Evolutionary conservation across 108 stramenopile genomes (phyloP).

Genomic region (Poteriospumella lacustris): DNA sequence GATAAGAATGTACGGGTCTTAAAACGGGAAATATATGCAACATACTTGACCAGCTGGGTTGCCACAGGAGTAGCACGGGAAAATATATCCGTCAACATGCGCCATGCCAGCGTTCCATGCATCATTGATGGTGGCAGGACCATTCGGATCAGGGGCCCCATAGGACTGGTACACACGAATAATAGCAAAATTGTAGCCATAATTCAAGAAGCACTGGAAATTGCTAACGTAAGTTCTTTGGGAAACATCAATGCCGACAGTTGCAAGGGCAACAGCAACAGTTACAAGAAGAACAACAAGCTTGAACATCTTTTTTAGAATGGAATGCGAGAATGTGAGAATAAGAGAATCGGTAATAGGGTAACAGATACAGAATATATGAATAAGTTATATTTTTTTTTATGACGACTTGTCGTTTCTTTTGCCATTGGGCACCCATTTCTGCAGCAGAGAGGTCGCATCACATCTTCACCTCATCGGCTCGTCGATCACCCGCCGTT

Average conservation of each 20-base stretch:
- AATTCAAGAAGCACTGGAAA: not conserved
- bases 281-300: not conserved
- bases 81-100: conserved; percentile 28
- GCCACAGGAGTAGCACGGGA: conserved; percentile 28
- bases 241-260: conserved; percentile 26
- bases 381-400: too few relatives aligned
- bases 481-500: too few relatives aligned
- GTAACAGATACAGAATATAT: too few relatives aligned
- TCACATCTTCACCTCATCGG: too few relatives aligned
- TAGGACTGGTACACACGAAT: conserved; percentile 4
- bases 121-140: conserved; percentile 23
- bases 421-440: too few relatives aligned
- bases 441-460: too few relatives aligned
- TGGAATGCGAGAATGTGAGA: too few relatives aligned
- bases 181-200: conserved; percentile 28
- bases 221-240: not conserved
- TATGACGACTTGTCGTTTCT: too few relatives aligned
- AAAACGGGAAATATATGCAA: not conserved
- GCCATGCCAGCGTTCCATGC: conserved; percentile 23
- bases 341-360: too few relatives aligned
- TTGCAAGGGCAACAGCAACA: not conserved
- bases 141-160: conserved; percentile 13
- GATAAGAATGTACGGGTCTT: too few relatives aligned
- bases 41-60: conserved; percentile 12
- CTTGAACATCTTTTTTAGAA: not conserved